These are phyloP conservation scores for Saksenaea vasiformis DNA, from an alignment of 371 early-diverging fungal genomes.

Conservation along the genomic window DNA sequence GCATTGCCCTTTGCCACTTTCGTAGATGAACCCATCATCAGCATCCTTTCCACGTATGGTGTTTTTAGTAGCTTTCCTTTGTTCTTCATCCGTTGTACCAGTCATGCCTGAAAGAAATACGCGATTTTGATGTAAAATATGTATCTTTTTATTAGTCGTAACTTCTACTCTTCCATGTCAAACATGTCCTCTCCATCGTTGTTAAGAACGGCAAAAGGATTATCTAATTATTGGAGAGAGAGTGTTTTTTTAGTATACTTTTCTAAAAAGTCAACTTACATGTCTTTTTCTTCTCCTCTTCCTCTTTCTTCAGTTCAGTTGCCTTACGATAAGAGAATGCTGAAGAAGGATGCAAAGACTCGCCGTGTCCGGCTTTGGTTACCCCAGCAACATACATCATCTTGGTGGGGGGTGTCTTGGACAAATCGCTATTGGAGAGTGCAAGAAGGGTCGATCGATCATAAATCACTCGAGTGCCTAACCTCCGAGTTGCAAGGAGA, in stretches of 20 bases:
- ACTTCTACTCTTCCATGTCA: conserved; percentile 24
- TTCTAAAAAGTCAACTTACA: conserved; percentile 27
- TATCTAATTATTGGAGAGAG: conserved; percentile 19
- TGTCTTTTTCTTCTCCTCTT: conserved; percentile 47
- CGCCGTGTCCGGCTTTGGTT: conserved; percentile 44
- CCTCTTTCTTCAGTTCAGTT: conserved; percentile 42
- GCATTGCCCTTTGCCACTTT: too few relatives aligned
- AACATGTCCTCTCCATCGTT: conserved; percentile 24
- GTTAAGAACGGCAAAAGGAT: conserved; percentile 43
- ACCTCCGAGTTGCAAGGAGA: background rate
- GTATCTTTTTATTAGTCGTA: conserved; percentile 4
- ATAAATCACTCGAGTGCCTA: conserved; percentile 67
- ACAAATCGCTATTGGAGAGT: conserved; percentile 65
- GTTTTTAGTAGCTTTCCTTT: background rate
- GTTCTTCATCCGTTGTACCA: too few relatives aligned
- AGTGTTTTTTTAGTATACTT: background rate
- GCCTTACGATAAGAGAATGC: conserved; percentile 30
- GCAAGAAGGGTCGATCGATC: conserved; percentile 66
- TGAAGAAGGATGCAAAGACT: conserved; percentile 12
- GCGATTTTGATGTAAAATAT: background rate
- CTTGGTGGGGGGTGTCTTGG: conserved; percentile 63
- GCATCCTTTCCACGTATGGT: background rate
- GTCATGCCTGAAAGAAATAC: background rate
- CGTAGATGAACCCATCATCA: too few relatives aligned
- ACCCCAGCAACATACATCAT: conserved; percentile 68